Conservation (phyloP, 768 basidiomycete genomes). For the Phaeotremella skinneri region DNA sequence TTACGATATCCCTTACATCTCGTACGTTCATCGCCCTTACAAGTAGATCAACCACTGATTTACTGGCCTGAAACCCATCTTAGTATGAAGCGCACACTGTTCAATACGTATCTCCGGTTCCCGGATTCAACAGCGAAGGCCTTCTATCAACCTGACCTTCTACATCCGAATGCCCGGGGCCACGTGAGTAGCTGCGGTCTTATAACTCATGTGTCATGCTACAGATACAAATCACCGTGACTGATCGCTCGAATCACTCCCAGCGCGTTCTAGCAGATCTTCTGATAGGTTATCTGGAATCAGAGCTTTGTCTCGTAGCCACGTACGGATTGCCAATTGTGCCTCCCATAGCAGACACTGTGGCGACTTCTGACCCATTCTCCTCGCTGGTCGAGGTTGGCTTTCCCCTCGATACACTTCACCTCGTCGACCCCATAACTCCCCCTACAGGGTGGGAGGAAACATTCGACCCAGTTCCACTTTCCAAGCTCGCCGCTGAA, state of each 20-base stretch:
- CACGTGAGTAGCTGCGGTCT: constrained; percentile 39
- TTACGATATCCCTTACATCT: constrained; percentile 48
- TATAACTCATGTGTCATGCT: not conserved
- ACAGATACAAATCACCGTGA: no score
- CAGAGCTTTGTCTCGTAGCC: constrained; percentile 41
- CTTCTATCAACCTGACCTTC: constrained; percentile 41
- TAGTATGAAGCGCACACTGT: constrained; percentile 44
- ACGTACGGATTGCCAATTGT: constrained; percentile 36
- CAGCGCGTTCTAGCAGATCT: constrained; percentile 48
- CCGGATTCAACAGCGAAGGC: constrained; percentile 36
- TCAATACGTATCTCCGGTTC: constrained; percentile 45
- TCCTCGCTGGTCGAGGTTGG: constrained; percentile 28
- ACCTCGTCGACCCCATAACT: constrained; percentile 31
- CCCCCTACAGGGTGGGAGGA: constrained; percentile 39
- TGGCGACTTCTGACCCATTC: constrained; percentile 28
- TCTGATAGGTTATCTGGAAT: constrained; percentile 42
- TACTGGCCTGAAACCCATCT: not conserved
- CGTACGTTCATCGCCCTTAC: constrained; percentile 13
- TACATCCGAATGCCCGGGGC: constrained; percentile 49
- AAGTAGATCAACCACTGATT: not conserved
- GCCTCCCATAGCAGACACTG: constrained; percentile 21
- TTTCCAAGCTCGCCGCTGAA: constrained; percentile 27
- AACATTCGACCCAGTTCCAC: constrained; percentile 35
- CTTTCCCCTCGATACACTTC: constrained; percentile 38
- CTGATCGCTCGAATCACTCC: not conserved